Evolutionary conservation across 1,139 yeast species (phyloP).

Genomic region (Protomyces lactucae-debilis): DNA sequence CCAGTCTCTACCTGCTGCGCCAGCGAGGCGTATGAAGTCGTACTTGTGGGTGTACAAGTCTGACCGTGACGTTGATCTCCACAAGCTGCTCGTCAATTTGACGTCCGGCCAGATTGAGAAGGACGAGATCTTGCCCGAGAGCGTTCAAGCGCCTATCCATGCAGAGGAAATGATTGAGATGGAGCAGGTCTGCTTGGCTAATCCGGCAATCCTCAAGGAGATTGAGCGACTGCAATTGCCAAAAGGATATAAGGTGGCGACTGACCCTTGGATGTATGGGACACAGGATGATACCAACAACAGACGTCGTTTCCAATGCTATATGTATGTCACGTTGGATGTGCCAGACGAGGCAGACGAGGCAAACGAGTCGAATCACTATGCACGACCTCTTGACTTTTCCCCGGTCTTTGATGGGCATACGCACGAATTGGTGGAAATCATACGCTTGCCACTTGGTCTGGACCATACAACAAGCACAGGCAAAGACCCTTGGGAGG

Average conservation of each 20-base stretch:
- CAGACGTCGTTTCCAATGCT: conserved; percentile 71
- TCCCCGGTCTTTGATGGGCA: conserved; percentile 77
- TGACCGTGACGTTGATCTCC: conserved; percentile 1
- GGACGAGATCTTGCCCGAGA: conserved; percentile 34
- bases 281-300: conserved; percentile 78
- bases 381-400: conserved; percentile 76
- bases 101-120: not conserved
- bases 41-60: conserved; percentile 10
- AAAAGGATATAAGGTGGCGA: conserved; percentile 66
- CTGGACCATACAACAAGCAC: conserved; percentile 65
- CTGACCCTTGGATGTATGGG: conserved; percentile 84
- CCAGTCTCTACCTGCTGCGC: not conserved
- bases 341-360: conserved; percentile 74
- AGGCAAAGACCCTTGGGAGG: conserved; percentile 38
- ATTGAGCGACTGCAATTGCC: conserved; percentile 52
- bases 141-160: conserved; percentile 58
- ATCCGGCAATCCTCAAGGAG: conserved; percentile 67
- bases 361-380: conserved; percentile 43
- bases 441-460: conserved; percentile 66
- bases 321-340: conserved; percentile 67
- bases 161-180: conserved; percentile 60
- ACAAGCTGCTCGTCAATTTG: conserved; percentile 9
- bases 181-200: conserved; percentile 59
- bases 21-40: not conserved
- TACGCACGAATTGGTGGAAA: conserved; percentile 59